phyloP scores from a whole-genome alignment of 805 yeast genomes.

The Ogataea glucozyma region DNA sequence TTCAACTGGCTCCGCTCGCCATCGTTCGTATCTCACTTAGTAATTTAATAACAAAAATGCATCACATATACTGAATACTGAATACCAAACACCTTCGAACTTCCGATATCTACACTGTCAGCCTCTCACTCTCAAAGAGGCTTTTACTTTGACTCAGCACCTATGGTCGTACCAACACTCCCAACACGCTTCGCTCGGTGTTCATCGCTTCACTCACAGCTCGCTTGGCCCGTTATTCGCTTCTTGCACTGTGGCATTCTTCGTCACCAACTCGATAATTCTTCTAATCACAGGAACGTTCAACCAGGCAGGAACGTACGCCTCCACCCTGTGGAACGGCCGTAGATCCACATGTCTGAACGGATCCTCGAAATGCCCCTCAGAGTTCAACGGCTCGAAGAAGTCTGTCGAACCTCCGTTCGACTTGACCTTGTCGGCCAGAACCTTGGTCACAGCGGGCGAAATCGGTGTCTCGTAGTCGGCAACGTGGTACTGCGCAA shows the following conservation, averaged over 20 bases:
- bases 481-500: slow-evolving; percentile 85
- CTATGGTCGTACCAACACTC: too few species aligned
- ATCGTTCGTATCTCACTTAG: too few species aligned
- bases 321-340: slow-evolving; percentile 79
- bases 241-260: slow-evolving; percentile 74
- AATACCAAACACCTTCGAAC: too few species aligned
- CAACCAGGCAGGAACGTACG: slow-evolving; percentile 94
- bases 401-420: slow-evolving; percentile 60
- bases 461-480: slow-evolving; percentile 94
- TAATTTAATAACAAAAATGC: too few species aligned
- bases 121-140: too few species aligned
- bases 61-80: too few species aligned
- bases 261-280: slow-evolving; percentile 84
- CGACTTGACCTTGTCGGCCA: slow-evolving; percentile 75
- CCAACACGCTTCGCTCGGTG: too few species aligned
- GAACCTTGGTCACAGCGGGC: slow-evolving; percentile 72
- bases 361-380: slow-evolving; percentile 81
- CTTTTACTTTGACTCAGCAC: too few species aligned
- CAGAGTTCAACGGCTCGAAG: slow-evolving; percentile 67
- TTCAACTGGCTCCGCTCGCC: too few species aligned
- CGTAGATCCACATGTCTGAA: slow-evolving; percentile 72
- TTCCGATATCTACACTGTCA: too few species aligned
- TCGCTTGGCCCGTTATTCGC: too few species aligned
- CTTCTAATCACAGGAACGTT: slow-evolving; percentile 86
- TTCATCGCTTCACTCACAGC: too few species aligned